phyloP scores from a whole-genome alignment of 2,329 filamentous ascomycete species.

The Phaeophleospora eucalypticola region DNA sequence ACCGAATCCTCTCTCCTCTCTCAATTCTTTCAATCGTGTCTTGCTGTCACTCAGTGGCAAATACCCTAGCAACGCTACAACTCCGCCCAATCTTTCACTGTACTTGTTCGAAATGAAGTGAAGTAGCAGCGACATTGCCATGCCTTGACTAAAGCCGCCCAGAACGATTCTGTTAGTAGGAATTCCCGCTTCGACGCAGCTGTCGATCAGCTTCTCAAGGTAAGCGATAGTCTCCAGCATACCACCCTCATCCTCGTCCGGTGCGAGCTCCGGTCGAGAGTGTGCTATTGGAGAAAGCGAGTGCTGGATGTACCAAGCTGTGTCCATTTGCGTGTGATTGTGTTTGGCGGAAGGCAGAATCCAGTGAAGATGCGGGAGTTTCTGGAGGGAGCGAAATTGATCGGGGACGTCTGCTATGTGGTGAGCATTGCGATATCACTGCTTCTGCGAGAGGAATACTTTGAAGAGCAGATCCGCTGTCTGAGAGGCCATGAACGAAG shows the following conservation, averaged over 20 bases:
- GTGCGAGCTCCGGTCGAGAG: conserved; percentile 41
- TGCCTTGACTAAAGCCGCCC: conserved; percentile 48
- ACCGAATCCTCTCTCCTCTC: conserved; percentile 11
- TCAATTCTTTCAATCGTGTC: conserved; percentile 9
- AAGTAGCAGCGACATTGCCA: conserved; percentile 43
- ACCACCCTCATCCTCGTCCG: conserved; percentile 46
- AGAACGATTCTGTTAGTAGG: conserved; percentile 42
- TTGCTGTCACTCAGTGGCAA: conserved; percentile 37
- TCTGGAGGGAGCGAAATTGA: conserved; percentile 45
- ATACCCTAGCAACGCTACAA: conserved; percentile 44
- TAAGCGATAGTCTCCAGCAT: conserved; percentile 40
- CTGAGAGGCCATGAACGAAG: conserved; percentile 16
- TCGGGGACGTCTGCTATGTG: conserved; percentile 37
- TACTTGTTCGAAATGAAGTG: conserved; percentile 39
- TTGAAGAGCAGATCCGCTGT: conserved; percentile 41
- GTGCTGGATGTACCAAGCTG: conserved; percentile 45
- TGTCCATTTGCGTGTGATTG: conserved; percentile 41
- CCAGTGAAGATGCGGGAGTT: conserved; percentile 46
- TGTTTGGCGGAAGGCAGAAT: conserved; percentile 46
- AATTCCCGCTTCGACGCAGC: conserved; percentile 39
- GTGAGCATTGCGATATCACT: background rate
- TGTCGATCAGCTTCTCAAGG: conserved; percentile 41
- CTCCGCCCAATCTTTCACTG: conserved; percentile 36
- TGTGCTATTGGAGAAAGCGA: conserved; percentile 34
- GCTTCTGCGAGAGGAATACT: conserved; percentile 22